Percentiles rank a stretch among this genome's conserved stretches.
Evolutionary conservation across 495 filamentous ascomycete genomes (phyloP).

Genomic region (Durotheca rogersii): DNA sequence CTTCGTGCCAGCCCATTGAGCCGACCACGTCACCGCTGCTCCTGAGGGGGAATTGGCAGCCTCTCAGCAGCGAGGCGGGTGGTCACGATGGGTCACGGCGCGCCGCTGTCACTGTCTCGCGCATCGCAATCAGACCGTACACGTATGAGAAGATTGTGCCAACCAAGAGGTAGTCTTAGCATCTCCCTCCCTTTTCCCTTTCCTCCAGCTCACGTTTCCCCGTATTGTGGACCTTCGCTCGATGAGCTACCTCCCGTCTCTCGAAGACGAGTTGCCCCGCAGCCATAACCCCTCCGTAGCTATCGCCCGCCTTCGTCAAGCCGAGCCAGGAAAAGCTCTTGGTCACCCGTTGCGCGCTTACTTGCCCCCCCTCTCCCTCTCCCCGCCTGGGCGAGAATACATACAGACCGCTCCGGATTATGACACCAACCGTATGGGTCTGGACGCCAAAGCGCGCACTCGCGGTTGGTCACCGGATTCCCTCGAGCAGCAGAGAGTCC

Average conservation of each 20-base stretch:
- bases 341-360: slow-evolving; percentile 46
- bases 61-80: slow-evolving; percentile 8
- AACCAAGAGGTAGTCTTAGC: slow-evolving; percentile 22
- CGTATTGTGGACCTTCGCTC: slow-evolving; percentile 35
- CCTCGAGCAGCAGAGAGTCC: slow-evolving; percentile 50
- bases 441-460: slow-evolving; percentile 7
- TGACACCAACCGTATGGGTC: slow-evolving; percentile 39
- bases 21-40: neutral
- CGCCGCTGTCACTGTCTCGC: slow-evolving; percentile 46
- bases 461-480: slow-evolving; percentile 51
- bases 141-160: slow-evolving; percentile 44
- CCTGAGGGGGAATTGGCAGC: neutral
- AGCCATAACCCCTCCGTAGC: slow-evolving; percentile 38
- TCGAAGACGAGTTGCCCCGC: slow-evolving; percentile 41
- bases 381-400: slow-evolving; percentile 50
- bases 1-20: neutral
- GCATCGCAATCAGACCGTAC: slow-evolving; percentile 47
- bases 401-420: slow-evolving; percentile 43
- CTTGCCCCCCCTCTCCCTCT: too few species aligned
- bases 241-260: too few species aligned
- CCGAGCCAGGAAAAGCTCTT: slow-evolving; percentile 53
- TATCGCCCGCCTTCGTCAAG: too few species aligned
- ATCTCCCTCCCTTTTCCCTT: neutral
- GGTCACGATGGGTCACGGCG: slow-evolving; percentile 19
- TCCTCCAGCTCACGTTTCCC: neutral